Evolutionary conservation across 495 filamentous ascomycete genomes (phyloP), one percentile per base, ranked within the genome.

Genomic region (Penicillium bovifimosum): DNA sequence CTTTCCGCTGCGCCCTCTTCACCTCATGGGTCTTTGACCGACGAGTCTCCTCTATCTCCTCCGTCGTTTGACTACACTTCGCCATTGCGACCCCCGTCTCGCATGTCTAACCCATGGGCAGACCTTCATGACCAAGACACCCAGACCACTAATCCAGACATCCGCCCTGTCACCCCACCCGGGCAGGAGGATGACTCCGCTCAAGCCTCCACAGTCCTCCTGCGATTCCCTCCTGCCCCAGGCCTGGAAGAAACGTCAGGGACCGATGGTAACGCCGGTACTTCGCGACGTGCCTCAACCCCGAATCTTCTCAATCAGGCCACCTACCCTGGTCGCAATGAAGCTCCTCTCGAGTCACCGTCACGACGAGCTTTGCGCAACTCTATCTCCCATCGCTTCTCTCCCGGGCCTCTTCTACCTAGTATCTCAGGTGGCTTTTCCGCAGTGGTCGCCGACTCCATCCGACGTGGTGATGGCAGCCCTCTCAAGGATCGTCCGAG

Each of bases 361-460:
- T 62, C 71, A 0, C 51, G 65, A 16, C 59, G 60, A 9, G 56
- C 50, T 32, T 18, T 63, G 18, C 69, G 74, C 11, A 67, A 69
- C 45, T 75, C 73, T 6, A 62, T 73, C 20, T 72, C 70, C 1
- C 53, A 67, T 36, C 68, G 70, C 18, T 71, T 79, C 48, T 75
- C 71, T 0, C 81, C 63, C 8, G 63, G 63, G 0, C 53, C 63
- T n/a, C 50, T 66, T 40, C 41, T 66, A 8, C 63, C 63, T 29
- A 76, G 80, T 5, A 65, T 84, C 0, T 83, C 80, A 0, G 74
- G 74, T 11, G 71, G 78, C 16, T 74, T 85, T 47, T 80, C 72
- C 61, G 81, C 76, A 2, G 76, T 85, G 2, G 80, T 85, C 6
- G 83, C 82, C 5, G 85, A 88, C 55, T 77, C 79, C 16, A 60